phyloP scores from a whole-genome alignment of 768 basidiomycete species.

The Cyathus striatus region DNA sequence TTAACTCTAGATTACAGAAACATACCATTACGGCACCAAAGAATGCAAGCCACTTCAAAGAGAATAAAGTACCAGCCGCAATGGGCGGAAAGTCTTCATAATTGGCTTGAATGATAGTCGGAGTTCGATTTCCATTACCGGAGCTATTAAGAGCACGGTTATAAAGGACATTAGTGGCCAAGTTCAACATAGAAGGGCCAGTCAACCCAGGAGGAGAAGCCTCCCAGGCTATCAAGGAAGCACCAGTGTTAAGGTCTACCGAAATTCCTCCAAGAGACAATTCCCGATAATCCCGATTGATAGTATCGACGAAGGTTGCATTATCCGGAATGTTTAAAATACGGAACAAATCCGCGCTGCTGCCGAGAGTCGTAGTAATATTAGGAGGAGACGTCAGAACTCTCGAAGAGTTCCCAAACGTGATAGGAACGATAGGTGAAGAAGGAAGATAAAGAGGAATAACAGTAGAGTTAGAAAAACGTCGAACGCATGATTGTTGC shows the following conservation, averaged over 20 bases:
- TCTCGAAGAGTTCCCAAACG: conserved; percentile 22
- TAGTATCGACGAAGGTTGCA: conserved; percentile 49
- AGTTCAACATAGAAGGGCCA: conserved; percentile 60
- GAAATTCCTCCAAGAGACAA: conserved; percentile 69
- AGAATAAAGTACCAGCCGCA: conserved; percentile 50
- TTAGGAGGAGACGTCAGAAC: conserved; percentile 53
- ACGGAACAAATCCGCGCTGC: conserved; percentile 24
- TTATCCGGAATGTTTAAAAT: conserved; percentile 47
- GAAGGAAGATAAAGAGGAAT: conserved; percentile 53
- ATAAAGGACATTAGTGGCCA: conserved; percentile 63
- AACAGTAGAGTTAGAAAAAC: conserved; percentile 26
- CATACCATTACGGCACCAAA: conserved; percentile 67
- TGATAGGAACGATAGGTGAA: conserved; percentile 31
- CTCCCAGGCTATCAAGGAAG: conserved; percentile 68
- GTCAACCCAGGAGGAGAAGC: conserved; percentile 52
- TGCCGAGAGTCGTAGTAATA: conserved; percentile 42
- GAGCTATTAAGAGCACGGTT: conserved; percentile 55
- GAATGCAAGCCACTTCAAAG: conserved; percentile 72
- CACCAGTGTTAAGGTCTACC: conserved; percentile 41
- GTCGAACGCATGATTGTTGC: conserved; percentile 43
- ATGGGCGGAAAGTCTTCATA: conserved; percentile 56
- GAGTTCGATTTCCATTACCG: conserved; percentile 25
- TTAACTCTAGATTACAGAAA: neutral
- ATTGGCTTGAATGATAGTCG: conserved; percentile 52
- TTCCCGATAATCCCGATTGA: conserved; percentile 46